These are phyloP conservation scores for Botryotinia globosa DNA, from an alignment of 2,329 filamentous ascomycete species.

Conservation along the genomic window DNA sequence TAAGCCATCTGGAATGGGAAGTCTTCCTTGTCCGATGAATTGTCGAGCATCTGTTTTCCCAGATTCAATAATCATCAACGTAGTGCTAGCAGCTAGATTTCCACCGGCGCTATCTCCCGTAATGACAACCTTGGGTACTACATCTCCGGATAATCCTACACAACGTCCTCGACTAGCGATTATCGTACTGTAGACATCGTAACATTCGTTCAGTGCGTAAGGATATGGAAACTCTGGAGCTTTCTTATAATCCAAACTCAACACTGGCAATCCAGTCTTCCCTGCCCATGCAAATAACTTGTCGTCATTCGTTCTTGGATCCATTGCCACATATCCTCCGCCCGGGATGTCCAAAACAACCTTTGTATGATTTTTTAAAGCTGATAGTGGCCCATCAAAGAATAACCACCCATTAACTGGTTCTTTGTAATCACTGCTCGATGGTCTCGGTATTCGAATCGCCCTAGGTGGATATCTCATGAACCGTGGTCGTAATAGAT, in stretches of 20 bases:
- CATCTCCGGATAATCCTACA: constrained; percentile 67
- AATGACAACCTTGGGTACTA: constrained; percentile 65
- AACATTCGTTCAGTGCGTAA: constrained; percentile 83
- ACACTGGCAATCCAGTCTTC: constrained; percentile 79
- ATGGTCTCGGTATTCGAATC: constrained; percentile 79
- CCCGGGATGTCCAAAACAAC: constrained; percentile 88
- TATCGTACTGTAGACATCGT: constrained; percentile 77
- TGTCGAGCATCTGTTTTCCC: constrained; percentile 55
- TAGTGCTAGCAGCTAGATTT: constrained; percentile 75
- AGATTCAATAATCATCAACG: constrained; percentile 85
- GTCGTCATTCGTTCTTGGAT: constrained; percentile 90
- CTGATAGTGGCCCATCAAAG: constrained; percentile 81
- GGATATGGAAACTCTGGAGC: constrained; percentile 83
- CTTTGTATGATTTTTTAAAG: constrained; percentile 71
- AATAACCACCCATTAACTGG: constrained; percentile 88
- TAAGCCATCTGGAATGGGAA: constrained; percentile 76
- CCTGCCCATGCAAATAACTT: constrained; percentile 91
- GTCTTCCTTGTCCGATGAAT: constrained; percentile 54
- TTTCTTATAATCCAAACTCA: constrained; percentile 89
- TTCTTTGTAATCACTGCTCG: constrained; percentile 76
- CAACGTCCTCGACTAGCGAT: constrained; percentile 70
- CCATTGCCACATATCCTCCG: constrained; percentile 95
- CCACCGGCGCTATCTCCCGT: constrained; percentile 81
- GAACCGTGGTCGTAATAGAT: constrained; percentile 71
- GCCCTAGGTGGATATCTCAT: constrained; percentile 78